Base-by-base conservation (phyloP, 176 grass and related monocot genomes). In the Alopecurus myosuroides region DNA sequence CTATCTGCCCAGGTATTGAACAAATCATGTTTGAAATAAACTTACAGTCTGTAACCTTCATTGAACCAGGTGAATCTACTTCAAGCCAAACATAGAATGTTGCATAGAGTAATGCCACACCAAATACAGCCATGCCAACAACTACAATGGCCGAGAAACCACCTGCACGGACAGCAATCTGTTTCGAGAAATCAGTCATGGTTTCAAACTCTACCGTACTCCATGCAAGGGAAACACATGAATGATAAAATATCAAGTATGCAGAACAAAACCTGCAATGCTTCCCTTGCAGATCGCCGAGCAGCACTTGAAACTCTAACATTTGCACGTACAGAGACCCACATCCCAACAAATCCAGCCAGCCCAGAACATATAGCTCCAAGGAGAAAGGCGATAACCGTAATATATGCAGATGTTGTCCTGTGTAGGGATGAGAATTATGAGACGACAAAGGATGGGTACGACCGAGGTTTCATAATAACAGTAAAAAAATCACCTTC, bases 101-200 rank as follows among this genome's bases (percentile, higher is more conserved):
- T 76, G 97, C 78, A 85, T 99, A 99, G n/a, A 99, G 83, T 76
- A 99, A 82, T 15, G 97, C 93, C 39, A 99, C 97, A 68, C 97
- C 97, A 91, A 99, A 94, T 81, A 99, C 97, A 95, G 97, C 97
- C 97, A 99, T 96, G 85, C 97, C 94, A 86, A 99, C 97, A 42
- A 99, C 97, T 66, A 99, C 62, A 84, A 99, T 91, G 62, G 97
- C 97, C 20, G 97, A 99, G 78, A 99, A 94, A 70, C 97, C 97
- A 90, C 97, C 97, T 85, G 97, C 97, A 68, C 97, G 93, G 82
- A 99, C 97, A 85, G 97, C 97, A 92, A 99, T 85, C 93, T 99
- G 87, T 87, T 88, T 84, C 56, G 53, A 85, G 29, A 80, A 86
- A 85, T 42, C 81, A 76, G 79, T 89, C 78, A 82, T 52, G 8